phyloP scores from a whole-genome alignment of 306 rosid species.

The Coriaria nepalensis region DNA sequence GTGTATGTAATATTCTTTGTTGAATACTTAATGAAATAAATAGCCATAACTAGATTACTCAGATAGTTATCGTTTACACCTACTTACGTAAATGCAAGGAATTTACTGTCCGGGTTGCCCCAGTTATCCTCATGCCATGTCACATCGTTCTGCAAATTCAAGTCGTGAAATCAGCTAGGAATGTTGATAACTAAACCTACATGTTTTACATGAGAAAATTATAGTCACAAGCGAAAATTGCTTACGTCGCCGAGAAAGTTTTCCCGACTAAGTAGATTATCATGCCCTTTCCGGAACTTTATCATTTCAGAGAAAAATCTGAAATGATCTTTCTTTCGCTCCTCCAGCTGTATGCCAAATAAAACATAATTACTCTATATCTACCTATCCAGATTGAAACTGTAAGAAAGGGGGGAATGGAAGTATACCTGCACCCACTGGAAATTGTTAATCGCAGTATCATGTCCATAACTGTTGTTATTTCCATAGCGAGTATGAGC shows the following conservation, averaged over 20 bases:
- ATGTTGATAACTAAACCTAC: no score
- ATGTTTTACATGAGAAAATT: neutral
- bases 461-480: conserved; percentile 95
- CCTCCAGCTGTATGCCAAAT: conserved; percentile 47
- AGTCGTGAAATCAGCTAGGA: no score
- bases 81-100: conserved; percentile 85
- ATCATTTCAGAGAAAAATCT: conserved; percentile 69
- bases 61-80: neutral
- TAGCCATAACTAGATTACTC: neutral
- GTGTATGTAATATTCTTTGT: neutral
- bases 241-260: conserved; percentile 55
- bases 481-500: conserved; percentile 86
- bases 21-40: neutral
- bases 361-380: conserved; percentile 6
- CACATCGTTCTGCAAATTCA: conserved; percentile 61
- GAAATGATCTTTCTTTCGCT: conserved; percentile 49
- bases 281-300: conserved; percentile 47
- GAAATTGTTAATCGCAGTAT: conserved; percentile 59
- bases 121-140: conserved; percentile 97
- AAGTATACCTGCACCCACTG: conserved; percentile 62
- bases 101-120: conserved; percentile 64
- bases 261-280: conserved; percentile 41
- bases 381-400: conserved; percentile 14
- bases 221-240: conserved; percentile 12
- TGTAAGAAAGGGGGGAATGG: conserved; percentile 11